Base-by-base conservation (phyloP, 2,329 filamentous ascomycete genomes). In the Penicillium sumatraense region DNA sequence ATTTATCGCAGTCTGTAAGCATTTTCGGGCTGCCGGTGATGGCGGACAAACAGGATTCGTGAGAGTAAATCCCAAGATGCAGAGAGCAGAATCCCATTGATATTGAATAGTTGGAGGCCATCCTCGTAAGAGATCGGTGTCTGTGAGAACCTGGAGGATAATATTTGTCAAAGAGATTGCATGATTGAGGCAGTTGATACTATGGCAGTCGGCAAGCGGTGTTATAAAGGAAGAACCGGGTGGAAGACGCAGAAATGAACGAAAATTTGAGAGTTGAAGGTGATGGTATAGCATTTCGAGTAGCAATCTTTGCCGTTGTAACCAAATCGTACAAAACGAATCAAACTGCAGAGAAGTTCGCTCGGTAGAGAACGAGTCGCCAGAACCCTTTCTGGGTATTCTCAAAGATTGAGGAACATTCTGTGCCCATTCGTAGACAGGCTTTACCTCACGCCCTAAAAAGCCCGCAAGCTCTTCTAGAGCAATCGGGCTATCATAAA, bases 201-300 rank as follows among this genome's bases (percentile, higher is more conserved):
- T 70, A 18, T 68, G 65, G 3, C 57, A 52, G 7, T 75, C 70
- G 0, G 68, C 59, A 3, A 66, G 44, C 5, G 68, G 60, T 5
- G 51, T 54, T 13, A 52, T 53, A 6, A 59, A 54, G 2, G 38
- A 40, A 24, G 48, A 42, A 2, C 55, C 29, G n/a, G 58, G 46
- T 4, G 49, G 64, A 29, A 78, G 78, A 35, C 65, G 66, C 48
- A 80, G 72, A 45, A 78, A 75, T 0, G 75, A 70, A 3, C 77
- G 72, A 51, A 74, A 75, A 9, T 76, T 67, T 51, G 69, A 73
- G 31, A 72, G 65, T 41, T 59, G 57, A 2, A 78, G 58, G 46
- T 74, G 70, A 53, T 79, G 76, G 60, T 78, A 79, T 13, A 75
- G 49, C 3, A 78, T 58, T 54, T 79, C 77, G 11, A 79, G 67